phyloP scores from a whole-genome alignment of 345 rosid genomes.

The Acer campestre region DNA sequence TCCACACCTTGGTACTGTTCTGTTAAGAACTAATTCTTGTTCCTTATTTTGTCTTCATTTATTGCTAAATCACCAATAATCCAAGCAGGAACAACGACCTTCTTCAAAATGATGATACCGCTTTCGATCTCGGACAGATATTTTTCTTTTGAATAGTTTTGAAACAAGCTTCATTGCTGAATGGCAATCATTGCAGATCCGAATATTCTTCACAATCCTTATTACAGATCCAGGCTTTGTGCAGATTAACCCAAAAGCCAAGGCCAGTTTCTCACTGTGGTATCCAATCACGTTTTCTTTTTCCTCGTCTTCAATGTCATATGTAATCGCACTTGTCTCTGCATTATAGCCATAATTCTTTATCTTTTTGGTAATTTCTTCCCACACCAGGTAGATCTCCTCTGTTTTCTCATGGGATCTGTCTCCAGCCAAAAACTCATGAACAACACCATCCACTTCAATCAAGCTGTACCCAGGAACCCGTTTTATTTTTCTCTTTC shows the following conservation, averaged over 20 bases:
- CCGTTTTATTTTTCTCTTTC: conserved; percentile 26
- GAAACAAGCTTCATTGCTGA: conserved; percentile 21
- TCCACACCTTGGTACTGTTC: neutral
- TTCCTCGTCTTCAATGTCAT: conserved; percentile 23
- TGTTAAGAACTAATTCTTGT: too few species aligned
- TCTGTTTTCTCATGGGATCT: conserved; percentile 17
- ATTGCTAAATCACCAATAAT: conserved; percentile 19
- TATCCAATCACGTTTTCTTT: conserved; percentile 21
- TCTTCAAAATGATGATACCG: conserved; percentile 21
- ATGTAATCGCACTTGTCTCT: conserved; percentile 4
- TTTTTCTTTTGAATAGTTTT: conserved; percentile 11
- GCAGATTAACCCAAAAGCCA: conserved; percentile 18
- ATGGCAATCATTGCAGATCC: conserved; percentile 24
- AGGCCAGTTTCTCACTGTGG: conserved; percentile 23
- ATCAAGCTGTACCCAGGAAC: conserved; percentile 42
- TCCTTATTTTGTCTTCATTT: neutral
- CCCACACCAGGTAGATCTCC: conserved; percentile 17
- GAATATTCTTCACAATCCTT: conserved; percentile 17
- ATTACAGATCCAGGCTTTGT: conserved; percentile 15
- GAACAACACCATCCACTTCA: conserved; percentile 33
- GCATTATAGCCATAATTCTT: conserved; percentile 18
- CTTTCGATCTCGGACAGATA: conserved; percentile 18
- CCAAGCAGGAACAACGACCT: conserved; percentile 23
- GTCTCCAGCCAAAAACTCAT: conserved; percentile 32
- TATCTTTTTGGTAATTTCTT: conserved; percentile 12